Conservation (phyloP, 2,329 filamentous ascomycete genomes). For the Ambrosiella cleistominuta region DNA sequence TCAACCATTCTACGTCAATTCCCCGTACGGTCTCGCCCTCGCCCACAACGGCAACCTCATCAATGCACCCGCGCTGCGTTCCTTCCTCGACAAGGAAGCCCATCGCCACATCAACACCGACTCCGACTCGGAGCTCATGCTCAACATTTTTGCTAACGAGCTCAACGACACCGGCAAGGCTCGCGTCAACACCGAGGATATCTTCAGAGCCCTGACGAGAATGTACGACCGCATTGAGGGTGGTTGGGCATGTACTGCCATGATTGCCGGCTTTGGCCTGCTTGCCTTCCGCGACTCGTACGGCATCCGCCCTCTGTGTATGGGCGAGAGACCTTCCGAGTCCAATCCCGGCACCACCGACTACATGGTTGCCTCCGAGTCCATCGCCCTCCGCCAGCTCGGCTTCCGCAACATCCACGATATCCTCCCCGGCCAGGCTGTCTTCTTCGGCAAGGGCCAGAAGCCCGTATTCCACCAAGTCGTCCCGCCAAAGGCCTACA, state of each 20-base stretch:
- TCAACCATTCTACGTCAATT: constrained; percentile 81
- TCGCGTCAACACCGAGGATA: constrained; percentile 59
- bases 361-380: constrained; percentile 86
- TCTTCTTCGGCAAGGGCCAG: constrained; percentile 66
- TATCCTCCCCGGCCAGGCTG: constrained; percentile 67
- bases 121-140: constrained; percentile 65
- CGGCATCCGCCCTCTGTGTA: constrained; percentile 65
- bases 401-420: constrained; percentile 62
- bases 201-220: constrained; percentile 52
- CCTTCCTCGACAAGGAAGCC: constrained; percentile 58
- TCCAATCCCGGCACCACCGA: constrained; percentile 48
- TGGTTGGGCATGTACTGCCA: constrained; percentile 63
- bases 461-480: constrained; percentile 62
- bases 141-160: constrained; percentile 76
- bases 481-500: constrained; percentile 47
- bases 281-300: constrained; percentile 21
- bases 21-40: constrained; percentile 65
- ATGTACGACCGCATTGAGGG: constrained; percentile 61
- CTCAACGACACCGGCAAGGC: constrained; percentile 66
- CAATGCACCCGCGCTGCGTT: constrained; percentile 50
- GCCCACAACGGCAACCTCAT: constrained; percentile 81
- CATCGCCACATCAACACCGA: constrained; percentile 83
- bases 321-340: constrained; percentile 55
- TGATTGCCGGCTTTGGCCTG: constrained; percentile 56
- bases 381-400: constrained; percentile 63